Evolutionary conservation across 2,329 filamentous ascomycete species (phyloP).

Genomic region (Pyrenochaeta sp.): DNA sequence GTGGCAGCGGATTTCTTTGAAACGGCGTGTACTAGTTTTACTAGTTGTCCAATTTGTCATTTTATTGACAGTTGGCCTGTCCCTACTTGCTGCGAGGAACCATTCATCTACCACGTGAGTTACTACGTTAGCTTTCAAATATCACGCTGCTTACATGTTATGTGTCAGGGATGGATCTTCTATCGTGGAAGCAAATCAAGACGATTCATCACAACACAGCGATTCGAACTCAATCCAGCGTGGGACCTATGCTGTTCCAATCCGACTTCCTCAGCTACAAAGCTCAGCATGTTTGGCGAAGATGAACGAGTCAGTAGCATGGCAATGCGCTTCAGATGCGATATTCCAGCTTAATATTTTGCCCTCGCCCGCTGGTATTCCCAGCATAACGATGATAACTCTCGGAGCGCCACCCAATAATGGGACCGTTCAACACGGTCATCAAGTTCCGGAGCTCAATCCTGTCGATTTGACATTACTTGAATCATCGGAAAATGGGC

Average conservation of each 20-base stretch:
- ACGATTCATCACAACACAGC: conserved; percentile 2
- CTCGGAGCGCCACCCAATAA: conserved; percentile 12
- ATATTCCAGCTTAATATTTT: conserved; percentile 28
- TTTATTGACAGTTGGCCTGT: conserved; percentile 22
- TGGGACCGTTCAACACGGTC: conserved; percentile 22
- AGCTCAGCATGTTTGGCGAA: conserved; percentile 34
- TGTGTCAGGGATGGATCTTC: conserved; percentile 3
- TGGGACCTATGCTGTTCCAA: conserved; percentile 28
- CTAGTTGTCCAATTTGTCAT: conserved; percentile 28
- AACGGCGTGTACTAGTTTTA: conserved; percentile 28
- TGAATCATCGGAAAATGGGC: conserved; percentile 1
- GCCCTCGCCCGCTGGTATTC: conserved; percentile 14
- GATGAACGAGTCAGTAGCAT: conserved; percentile 32
- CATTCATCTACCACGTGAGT: conserved; percentile 14
- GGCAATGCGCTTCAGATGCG: conserved; percentile 30
- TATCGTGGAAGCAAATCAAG: conserved; percentile 2
- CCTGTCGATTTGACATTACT: conserved; percentile 14
- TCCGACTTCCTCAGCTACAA: conserved; percentile 29
- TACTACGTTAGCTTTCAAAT: not conserved
- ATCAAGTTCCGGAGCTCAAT: conserved; percentile 22
- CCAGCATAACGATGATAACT: conserved; percentile 19
- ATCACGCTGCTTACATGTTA: not conserved
- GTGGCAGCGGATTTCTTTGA: conserved; percentile 30
- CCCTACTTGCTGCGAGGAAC: conserved; percentile 18
- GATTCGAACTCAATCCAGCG: conserved; percentile 14